phyloP scores from a whole-genome alignment of 257 asterid genomes.

The Nicotiana tabacum region DNA sequence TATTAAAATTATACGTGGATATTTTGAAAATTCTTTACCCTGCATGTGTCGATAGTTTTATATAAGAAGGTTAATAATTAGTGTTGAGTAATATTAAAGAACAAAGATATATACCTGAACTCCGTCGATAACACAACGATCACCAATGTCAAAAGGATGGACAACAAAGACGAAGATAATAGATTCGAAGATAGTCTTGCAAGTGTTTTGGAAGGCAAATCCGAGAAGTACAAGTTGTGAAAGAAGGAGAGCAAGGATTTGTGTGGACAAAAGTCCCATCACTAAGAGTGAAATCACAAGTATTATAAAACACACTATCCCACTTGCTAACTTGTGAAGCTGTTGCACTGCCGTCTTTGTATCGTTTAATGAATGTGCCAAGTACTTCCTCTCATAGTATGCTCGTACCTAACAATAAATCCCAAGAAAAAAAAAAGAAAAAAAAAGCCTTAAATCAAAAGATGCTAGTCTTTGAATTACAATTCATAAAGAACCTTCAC shows the following conservation, averaged over 20 bases:
- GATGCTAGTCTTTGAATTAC: no score
- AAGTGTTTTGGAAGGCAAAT: constrained; percentile 62
- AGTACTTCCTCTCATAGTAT: constrained; percentile 50
- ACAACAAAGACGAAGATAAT: constrained; percentile 56
- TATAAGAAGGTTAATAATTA: no score
- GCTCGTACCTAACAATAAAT: constrained; percentile 42
- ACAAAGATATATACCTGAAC: constrained; percentile 41
- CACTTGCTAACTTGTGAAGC: constrained; percentile 55
- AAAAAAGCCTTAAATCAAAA: no score
- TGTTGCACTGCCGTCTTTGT: constrained; percentile 64
- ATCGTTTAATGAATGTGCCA: constrained; percentile 55
- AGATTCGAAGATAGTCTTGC: constrained; percentile 60
- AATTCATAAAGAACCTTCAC: no score
- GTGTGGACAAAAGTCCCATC: constrained; percentile 53
- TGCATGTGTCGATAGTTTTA: no score
- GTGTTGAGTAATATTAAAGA: neutral
- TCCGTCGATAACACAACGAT: constrained; percentile 62
- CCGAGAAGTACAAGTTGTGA: constrained; percentile 55
- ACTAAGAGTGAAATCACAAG: constrained; percentile 28
- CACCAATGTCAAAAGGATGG: constrained; percentile 75
- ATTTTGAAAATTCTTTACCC: no score
- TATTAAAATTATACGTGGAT: no score
- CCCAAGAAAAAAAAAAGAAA: no score
- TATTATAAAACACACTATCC: constrained; percentile 39
- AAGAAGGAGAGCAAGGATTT: constrained; percentile 44